Conservation (phyloP, 148 eudicot genomes). For the Bassia scoparia region DNA sequence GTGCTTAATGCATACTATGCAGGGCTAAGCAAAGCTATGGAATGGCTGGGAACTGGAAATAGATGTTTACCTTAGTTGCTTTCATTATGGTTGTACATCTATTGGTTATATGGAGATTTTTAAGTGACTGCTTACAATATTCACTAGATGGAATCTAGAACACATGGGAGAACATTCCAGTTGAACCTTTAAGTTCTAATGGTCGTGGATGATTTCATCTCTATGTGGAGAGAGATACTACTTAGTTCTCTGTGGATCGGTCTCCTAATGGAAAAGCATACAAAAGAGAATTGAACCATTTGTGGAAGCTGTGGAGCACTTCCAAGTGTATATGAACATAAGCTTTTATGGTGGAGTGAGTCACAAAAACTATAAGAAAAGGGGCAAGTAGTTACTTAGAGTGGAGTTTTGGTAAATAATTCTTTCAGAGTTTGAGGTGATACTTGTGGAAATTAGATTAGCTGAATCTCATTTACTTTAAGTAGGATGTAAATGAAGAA, state of each 20-base stretch:
- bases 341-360: conserved; percentile 91
- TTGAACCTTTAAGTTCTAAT: no score
- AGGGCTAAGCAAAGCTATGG: conserved; percentile 98
- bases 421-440: no score
- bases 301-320: conserved; percentile 84
- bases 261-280: conserved; percentile 42
- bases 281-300: conserved; percentile 54
- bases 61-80: conserved; percentile 78
- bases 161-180: conserved; percentile 52
- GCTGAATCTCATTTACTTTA: no score
- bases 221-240: conserved; percentile 62
- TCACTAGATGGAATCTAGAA: conserved; percentile 47
- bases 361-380: neutral
- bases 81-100: conserved; percentile 94
- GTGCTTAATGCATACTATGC: conserved; percentile 77
- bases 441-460: no score
- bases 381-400: no score
- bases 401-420: no score
- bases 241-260: conserved; percentile 42
- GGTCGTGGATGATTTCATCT: conserved; percentile 79
- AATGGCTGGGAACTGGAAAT: conserved; percentile 52
- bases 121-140: conserved; percentile 67
- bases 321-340: conserved; percentile 85
- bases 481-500: no score
- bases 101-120: conserved; percentile 56